Evolutionary conservation across 441 rosid species (phyloP).

Genomic region (Hura crepitans): DNA sequence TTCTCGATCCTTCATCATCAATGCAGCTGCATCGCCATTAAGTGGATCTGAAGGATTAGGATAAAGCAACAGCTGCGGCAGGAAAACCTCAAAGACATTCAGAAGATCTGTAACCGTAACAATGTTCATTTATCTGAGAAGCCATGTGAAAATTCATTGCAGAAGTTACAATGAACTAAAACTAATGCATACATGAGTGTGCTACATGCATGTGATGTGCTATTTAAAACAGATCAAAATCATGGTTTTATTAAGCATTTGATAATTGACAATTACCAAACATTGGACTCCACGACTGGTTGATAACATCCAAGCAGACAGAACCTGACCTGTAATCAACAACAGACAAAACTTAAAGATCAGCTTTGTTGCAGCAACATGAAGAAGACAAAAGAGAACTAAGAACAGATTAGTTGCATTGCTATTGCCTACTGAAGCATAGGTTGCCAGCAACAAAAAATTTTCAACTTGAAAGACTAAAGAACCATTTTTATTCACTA

Average conservation of each 20-base stretch:
- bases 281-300: conserved; percentile 86
- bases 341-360: conserved; percentile 1
- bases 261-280: conserved; percentile 44
- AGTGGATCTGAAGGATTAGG: conserved; percentile 68
- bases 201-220: not conserved
- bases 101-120: conserved; percentile 48
- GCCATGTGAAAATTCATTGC: not conserved
- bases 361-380: not conserved
- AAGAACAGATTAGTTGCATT: not conserved
- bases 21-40: conserved; percentile 61
- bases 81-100: conserved; percentile 60
- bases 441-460: not conserved
- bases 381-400: conserved; percentile 1
- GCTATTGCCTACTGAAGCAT: not conserved
- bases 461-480: not conserved
- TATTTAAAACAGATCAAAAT: not conserved
- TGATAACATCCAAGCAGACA: conserved; percentile 76
- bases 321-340: conserved; percentile 57
- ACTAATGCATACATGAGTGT: not conserved
- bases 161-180: not conserved
- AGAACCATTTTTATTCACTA: conserved; percentile 5
- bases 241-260: not conserved
- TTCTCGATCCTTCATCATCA: conserved; percentile 57
- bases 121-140: conserved; percentile 3
- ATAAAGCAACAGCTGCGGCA: conserved; percentile 65